phyloP scores from a whole-genome alignment of 345 rosid species.

The Populus tremula region DNA sequence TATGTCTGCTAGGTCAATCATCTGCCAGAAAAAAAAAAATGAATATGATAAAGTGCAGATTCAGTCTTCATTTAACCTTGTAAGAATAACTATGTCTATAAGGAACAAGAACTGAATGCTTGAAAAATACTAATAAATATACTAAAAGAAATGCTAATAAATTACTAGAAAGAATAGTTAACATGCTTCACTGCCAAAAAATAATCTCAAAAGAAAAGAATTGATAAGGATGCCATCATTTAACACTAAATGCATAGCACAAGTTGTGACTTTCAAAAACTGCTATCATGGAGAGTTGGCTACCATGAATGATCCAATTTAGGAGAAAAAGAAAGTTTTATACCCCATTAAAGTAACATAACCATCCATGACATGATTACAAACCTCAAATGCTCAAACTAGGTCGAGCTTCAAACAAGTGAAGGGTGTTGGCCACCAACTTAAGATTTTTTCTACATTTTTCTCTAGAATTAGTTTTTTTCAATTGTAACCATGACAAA shows the following conservation, averaged over 20 bases:
- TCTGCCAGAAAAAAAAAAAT: conserved; percentile 35
- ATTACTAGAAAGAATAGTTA: not conserved
- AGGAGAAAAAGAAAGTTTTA: not conserved
- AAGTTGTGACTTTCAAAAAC: not conserved
- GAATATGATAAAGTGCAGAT: not conserved
- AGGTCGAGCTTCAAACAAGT: too few relatives aligned
- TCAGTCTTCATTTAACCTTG: not conserved
- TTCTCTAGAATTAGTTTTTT: too few relatives aligned
- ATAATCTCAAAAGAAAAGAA: not conserved
- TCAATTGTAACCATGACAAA: not conserved
- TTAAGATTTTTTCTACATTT: too few relatives aligned
- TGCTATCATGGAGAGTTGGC: not conserved
- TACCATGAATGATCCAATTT: not conserved
- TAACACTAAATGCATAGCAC: not conserved
- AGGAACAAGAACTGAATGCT: not conserved
- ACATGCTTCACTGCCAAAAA: not conserved
- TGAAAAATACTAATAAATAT: not conserved
- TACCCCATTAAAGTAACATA: not conserved
- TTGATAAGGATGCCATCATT: not conserved
- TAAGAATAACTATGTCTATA: not conserved
- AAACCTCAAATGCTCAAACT: not conserved
- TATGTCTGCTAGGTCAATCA: conserved; percentile 79
- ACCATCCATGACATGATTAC: not conserved
- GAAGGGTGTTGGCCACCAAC: too few relatives aligned
- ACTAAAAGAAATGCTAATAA: not conserved